phyloP scores from a whole-genome alignment of 1,139 yeast genomes.

The Candida labiduridarum region DNA sequence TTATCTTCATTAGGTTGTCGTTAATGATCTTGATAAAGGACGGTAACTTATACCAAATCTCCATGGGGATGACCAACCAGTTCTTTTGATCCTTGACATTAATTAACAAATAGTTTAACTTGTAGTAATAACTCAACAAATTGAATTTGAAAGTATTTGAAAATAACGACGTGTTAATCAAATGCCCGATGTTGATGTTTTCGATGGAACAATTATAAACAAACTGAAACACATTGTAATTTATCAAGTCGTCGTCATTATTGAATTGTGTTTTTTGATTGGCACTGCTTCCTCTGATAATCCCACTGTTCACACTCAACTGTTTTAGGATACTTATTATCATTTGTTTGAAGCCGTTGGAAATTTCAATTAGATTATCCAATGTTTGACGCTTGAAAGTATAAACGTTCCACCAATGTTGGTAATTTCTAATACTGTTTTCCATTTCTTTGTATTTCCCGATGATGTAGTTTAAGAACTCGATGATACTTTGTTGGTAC shows the following conservation, averaged over 20 bases:
- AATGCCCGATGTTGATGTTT: conserved; percentile 21
- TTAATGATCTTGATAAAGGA: conserved; percentile 14
- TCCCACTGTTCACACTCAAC: conserved; percentile 11
- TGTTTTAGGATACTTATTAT: conserved; percentile 12
- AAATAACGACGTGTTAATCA: conserved; percentile 16
- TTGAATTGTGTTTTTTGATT: background rate
- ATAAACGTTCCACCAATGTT: conserved; percentile 11
- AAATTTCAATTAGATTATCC: conserved; percentile 11
- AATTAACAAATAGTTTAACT: conserved; percentile 11
- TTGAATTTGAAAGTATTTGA: conserved; percentile 13
- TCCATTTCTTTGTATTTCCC: conserved; percentile 14
- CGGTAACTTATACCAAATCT: conserved; percentile 17
- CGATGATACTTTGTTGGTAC: conserved; percentile 14
- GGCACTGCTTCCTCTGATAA: background rate
- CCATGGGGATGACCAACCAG: conserved; percentile 15
- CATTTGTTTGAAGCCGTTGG: conserved; percentile 11
- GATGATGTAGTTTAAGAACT: conserved; percentile 15
- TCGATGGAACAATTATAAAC: conserved; percentile 20
- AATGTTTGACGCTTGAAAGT: conserved; percentile 10
- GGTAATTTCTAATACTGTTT: conserved; percentile 5
- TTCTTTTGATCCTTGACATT: conserved; percentile 7
- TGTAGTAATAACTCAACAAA: conserved; percentile 15
- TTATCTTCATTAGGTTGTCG: conserved; percentile 11
- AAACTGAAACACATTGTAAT: conserved; percentile 19
- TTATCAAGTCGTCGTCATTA: conserved; percentile 12